These are phyloP conservation scores for Aegilops tauschii DNA, from an alignment of 176 grass and related monocot genomes.

Conservation along the genomic window DNA sequence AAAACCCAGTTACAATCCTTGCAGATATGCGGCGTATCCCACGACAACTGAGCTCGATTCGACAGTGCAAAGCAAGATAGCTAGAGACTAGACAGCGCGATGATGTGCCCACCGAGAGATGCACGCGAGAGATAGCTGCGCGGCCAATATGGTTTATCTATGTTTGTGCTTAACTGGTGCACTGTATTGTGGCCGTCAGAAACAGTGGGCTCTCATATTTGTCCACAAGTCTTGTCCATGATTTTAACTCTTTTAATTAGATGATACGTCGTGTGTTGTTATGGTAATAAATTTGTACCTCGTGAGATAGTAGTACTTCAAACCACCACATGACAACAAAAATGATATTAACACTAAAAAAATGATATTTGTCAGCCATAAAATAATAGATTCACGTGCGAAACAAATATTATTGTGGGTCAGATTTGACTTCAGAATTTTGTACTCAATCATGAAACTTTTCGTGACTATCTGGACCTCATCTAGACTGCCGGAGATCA, in stretches of 20 bases:
- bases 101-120: not conserved
- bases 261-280: too few relatives aligned
- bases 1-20: slow-evolving; percentile 4
- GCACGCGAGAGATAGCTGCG: not conserved
- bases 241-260: too few relatives aligned
- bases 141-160: not conserved
- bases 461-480: not conserved
- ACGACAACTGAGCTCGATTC: slow-evolving; percentile 20
- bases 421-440: too few relatives aligned
- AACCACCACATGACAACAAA: too few relatives aligned
- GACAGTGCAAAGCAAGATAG: slow-evolving; percentile 26
- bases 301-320: too few relatives aligned
- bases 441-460: not conserved
- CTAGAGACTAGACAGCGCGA: not conserved
- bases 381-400: too few relatives aligned
- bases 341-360: too few relatives aligned
- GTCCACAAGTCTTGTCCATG: not conserved
- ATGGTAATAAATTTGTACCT: too few relatives aligned
- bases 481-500: not conserved
- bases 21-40: slow-evolving; percentile 15
- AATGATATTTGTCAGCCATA: too few relatives aligned
- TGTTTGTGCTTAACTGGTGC: not conserved
- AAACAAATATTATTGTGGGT: too few relatives aligned
- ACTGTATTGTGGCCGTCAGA: not conserved
- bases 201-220: not conserved